These are phyloP conservation scores for Vicia faba DNA, from an alignment of 306 rosid genomes.

Conservation along the genomic window DNA sequence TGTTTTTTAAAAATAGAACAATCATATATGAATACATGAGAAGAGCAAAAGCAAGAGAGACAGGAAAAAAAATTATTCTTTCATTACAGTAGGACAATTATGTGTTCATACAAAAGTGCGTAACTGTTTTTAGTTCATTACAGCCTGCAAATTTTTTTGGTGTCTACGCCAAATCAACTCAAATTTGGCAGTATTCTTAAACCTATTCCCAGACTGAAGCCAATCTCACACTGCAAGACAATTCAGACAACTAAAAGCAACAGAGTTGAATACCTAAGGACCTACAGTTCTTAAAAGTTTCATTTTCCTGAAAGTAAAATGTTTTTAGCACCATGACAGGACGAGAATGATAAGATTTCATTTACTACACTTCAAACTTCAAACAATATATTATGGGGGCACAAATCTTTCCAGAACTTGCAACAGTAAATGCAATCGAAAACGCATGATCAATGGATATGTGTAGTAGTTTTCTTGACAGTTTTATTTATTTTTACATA, in stretches of 20 bases:
- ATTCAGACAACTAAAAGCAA: conserved; percentile 30
- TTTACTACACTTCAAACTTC: neutral
- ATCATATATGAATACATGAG: neutral
- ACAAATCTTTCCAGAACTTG: neutral
- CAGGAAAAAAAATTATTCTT: no score
- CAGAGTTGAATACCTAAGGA: conserved; percentile 18
- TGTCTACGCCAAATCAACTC: conserved; percentile 19
- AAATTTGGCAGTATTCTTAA: neutral
- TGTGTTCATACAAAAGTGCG: neutral
- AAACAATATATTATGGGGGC: neutral
- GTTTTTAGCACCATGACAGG: conserved; percentile 10
- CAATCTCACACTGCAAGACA: conserved; percentile 17
- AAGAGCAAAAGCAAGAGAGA: neutral
- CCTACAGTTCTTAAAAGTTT: conserved; percentile 17
- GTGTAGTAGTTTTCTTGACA: neutral
- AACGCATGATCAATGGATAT: conserved; percentile 10
- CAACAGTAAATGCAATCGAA: neutral
- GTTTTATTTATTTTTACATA: neutral
- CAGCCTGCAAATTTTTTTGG: neutral
- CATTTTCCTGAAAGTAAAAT: conserved; percentile 18
- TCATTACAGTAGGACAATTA: neutral
- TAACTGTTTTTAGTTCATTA: neutral
- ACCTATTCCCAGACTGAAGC: conserved; percentile 26
- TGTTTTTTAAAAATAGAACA: neutral
- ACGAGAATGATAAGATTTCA: no score